Conservation (phyloP, 139 green algal species). For the Diplosphaera chodatii region DNA sequence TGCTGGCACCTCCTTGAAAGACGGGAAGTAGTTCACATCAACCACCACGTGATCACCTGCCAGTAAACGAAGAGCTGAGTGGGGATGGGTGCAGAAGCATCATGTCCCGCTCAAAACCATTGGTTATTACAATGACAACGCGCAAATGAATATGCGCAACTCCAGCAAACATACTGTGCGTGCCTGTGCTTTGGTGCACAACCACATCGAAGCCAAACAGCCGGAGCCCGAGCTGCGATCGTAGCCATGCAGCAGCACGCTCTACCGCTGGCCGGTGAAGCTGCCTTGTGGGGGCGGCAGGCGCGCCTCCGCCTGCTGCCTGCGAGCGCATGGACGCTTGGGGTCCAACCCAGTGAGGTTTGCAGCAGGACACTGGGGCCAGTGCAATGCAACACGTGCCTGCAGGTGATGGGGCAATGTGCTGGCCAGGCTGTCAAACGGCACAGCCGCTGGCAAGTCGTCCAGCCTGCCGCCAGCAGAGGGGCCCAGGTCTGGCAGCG, state of each 20-base stretch:
- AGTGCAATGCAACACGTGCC: not conserved
- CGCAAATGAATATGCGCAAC: too few species aligned
- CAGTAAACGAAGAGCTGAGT: too few species aligned
- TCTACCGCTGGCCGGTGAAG: slow-evolving; percentile 25
- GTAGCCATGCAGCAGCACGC: slow-evolving; percentile 28
- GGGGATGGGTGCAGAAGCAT: too few species aligned
- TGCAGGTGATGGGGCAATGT: slow-evolving; percentile 47
- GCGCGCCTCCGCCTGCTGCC: not conserved
- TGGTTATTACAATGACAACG: too few species aligned
- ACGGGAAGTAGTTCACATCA: slow-evolving; percentile 75
- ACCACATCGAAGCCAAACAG: slow-evolving; percentile 73
- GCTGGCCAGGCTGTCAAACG: slow-evolving; percentile 56
- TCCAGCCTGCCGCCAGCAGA: not conserved
- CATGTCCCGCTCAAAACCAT: too few species aligned
- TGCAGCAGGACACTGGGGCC: too few species aligned
- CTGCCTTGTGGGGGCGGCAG: not conserved
- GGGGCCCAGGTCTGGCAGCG: slow-evolving; percentile 46
- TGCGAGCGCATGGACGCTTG: too few species aligned
- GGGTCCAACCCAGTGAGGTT: too few species aligned
- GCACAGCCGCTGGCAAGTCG: slow-evolving; percentile 17
- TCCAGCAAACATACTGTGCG: not conserved
- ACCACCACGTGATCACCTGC: slow-evolving; percentile 40
- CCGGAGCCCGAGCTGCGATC: slow-evolving; percentile 39
- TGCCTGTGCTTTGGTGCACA: slow-evolving; percentile 9
- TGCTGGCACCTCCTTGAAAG: slow-evolving; percentile 38